phyloP scores from a whole-genome alignment of 176 grass and related monocot genomes.

The Eleusine coracana region DNA sequence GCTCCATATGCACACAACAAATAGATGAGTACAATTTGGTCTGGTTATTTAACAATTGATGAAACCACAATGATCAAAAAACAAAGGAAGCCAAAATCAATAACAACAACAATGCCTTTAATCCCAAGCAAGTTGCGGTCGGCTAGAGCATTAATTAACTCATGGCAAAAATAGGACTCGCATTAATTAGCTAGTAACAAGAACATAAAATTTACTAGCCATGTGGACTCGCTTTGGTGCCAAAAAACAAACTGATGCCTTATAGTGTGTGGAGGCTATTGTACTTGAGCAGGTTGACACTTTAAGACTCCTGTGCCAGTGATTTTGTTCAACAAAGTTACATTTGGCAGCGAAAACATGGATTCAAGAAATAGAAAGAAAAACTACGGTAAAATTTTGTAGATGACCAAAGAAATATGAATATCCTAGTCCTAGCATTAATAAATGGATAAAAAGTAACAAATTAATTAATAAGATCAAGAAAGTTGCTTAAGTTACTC shows the following conservation, averaged over 20 bases:
- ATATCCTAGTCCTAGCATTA: conserved; percentile 16
- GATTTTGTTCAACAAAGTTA: background rate
- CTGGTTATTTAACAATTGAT: background rate
- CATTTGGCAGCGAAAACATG: background rate
- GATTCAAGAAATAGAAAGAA: background rate
- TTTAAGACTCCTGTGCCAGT: background rate
- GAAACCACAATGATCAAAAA: background rate
- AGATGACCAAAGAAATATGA: background rate
- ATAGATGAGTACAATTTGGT: background rate
- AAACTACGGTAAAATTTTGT: background rate
- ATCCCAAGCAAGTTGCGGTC: no score
- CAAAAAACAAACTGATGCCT: background rate
- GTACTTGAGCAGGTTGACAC: background rate
- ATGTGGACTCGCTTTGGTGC: background rate
- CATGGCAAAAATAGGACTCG: background rate
- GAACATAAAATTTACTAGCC: background rate
- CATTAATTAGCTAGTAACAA: no score
- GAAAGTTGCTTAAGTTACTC: conserved; percentile 10
- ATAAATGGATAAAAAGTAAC: conserved; percentile 10
- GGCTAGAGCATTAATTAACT: background rate
- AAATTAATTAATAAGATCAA: background rate
- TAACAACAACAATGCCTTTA: background rate
- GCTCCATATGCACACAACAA: background rate
- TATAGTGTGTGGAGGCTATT: background rate
- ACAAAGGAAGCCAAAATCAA: background rate